Conservation (phyloP, 2,329 filamentous ascomycete species). For the Fusarium brevicatenulatum region DNA sequence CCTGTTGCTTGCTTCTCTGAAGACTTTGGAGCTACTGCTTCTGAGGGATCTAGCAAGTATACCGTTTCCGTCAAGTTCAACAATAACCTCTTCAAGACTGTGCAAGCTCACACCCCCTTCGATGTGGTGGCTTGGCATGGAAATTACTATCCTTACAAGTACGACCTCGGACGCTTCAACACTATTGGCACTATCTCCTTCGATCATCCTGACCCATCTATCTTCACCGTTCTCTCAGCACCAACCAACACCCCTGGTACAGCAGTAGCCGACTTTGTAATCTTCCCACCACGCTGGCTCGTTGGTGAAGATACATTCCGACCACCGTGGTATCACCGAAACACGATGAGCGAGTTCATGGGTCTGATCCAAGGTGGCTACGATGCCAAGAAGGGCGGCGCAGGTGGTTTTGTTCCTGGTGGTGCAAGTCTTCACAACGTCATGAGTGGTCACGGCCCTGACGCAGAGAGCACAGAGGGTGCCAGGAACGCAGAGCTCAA, state of each 20-base stretch:
- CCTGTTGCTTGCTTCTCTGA: constrained; percentile 76
- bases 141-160: constrained; percentile 83
- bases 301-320: constrained; percentile 76
- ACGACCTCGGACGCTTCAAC: constrained; percentile 81
- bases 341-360: constrained; percentile 75
- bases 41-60: constrained; percentile 52
- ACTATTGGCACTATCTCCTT: constrained; percentile 77
- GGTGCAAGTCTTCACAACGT: constrained; percentile 74
- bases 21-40: constrained; percentile 58
- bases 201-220: constrained; percentile 82
- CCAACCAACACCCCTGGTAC: constrained; percentile 69
- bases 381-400: constrained; percentile 67
- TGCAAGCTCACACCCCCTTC: constrained; percentile 77
- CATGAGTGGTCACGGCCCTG: constrained; percentile 75
- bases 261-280: constrained; percentile 76
- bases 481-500: constrained; percentile 64
- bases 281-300: constrained; percentile 78
- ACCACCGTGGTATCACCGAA: constrained; percentile 77
- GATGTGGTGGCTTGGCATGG: constrained; percentile 86
- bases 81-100: constrained; percentile 72
- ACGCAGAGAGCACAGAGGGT: constrained; percentile 65
- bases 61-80: constrained; percentile 73
- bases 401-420: constrained; percentile 66
- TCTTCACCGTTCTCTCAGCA: constrained; percentile 77
- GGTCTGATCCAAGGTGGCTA: constrained; percentile 68